A percentile compares a stretch with the other conserved stretches of the same genome.
Conservation (phyloP, 2,329 filamentous ascomycete species). For the Sclerotinia glacialis region DNA sequence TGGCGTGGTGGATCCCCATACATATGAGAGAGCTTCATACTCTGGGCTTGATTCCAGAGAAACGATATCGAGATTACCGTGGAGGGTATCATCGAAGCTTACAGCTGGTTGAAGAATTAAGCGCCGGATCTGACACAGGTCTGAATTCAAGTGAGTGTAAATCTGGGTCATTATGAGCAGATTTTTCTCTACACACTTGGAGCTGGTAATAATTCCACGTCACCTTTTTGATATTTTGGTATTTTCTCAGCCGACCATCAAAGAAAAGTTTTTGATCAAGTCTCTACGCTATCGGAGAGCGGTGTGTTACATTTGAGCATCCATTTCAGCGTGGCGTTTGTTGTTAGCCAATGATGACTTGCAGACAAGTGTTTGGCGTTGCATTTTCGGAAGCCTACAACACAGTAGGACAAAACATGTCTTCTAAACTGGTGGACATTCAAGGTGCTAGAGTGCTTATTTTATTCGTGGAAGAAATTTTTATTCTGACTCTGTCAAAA, state of each 20-base stretch:
- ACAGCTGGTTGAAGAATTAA: constrained; percentile 14
- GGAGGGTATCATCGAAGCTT: constrained; percentile 1
- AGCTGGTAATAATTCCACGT: not conserved
- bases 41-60: constrained; percentile 11
- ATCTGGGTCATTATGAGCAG: not conserved
- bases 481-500: not conserved
- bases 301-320: not conserved
- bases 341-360: constrained; percentile 1
- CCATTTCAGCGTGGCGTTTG: constrained; percentile 16
- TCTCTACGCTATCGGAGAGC: not conserved
- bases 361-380: not conserved
- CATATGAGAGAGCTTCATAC: constrained; percentile 26
- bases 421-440: not conserved
- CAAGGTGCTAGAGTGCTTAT: not conserved
- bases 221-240: not conserved
- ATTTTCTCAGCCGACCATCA: not conserved
- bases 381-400: not conserved
- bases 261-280: rapidly evolving
- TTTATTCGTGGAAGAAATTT: not conserved
- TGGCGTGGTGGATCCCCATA: constrained; percentile 14
- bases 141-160: not conserved
- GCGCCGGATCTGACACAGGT: constrained; percentile 16
- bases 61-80: constrained; percentile 15
- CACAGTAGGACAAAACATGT: not conserved
- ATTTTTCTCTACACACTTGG: not conserved